Evolutionary conservation across 78 protist species (phyloP).

Genomic region (slime mould (Dictyostelium discoideum)): DNA sequence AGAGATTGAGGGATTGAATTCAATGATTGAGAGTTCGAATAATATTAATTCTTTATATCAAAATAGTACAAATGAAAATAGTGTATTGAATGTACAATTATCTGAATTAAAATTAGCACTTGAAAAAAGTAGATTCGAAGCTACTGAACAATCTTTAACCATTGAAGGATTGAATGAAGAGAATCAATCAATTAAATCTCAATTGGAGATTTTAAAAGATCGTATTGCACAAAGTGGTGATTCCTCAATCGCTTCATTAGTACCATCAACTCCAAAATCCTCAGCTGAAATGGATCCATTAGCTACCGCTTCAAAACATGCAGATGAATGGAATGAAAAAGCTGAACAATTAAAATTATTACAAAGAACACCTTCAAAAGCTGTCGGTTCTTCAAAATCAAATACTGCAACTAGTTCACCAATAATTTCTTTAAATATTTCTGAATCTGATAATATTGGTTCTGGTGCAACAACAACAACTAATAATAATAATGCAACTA

Average conservation of each 20-base stretch:
- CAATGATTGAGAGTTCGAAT: slow-evolving; percentile 19
- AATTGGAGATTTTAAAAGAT: background rate
- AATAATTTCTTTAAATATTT: background rate
- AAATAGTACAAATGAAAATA: slow-evolving; percentile 22
- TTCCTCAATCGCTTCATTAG: background rate
- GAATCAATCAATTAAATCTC: slow-evolving; percentile 20
- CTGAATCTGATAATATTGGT: slow-evolving; percentile 1
- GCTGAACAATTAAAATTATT: slow-evolving; percentile 53
- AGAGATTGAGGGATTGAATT: slow-evolving; percentile 29
- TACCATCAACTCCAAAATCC: slow-evolving; percentile 13
- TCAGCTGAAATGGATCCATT: background rate
- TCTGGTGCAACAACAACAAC: background rate
- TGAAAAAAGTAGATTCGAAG: slow-evolving; percentile 39
- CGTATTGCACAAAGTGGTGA: background rate
- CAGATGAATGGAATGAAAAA: slow-evolving; percentile 63
- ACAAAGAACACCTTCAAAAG: slow-evolving; percentile 63
- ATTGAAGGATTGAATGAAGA: slow-evolving; percentile 34
- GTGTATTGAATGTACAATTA: slow-evolving; percentile 21
- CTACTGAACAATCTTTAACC: slow-evolving; percentile 24
- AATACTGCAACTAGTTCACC: background rate
- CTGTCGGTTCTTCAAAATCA: background rate
- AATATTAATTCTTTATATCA: background rate
- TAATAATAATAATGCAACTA: background rate
- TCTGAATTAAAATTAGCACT: slow-evolving; percentile 42
- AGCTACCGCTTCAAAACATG: background rate